A percentile compares a stretch with the other conserved stretches of the same genome.
Conservation (phyloP, 2,329 filamentous ascomycete genomes). For the Colletotrichum liaoningense region DNA sequence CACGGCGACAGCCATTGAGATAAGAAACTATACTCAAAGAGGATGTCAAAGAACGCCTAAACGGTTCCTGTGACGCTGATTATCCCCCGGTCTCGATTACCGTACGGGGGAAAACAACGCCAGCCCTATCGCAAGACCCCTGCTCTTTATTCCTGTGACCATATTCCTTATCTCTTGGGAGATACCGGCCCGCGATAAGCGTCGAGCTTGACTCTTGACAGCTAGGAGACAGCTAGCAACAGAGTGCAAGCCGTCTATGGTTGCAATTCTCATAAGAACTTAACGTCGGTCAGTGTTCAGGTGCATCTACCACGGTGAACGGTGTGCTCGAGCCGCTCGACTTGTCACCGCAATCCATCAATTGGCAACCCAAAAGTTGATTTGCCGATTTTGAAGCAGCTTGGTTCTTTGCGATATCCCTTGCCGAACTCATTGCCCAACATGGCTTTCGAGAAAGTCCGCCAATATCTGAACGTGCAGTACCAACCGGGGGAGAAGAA, state of each 20-base stretch:
- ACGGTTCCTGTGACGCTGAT: not conserved
- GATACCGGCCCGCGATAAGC: slow-evolving; percentile 13
- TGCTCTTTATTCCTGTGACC: slow-evolving; percentile 11
- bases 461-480: slow-evolving; percentile 47
- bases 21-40: slow-evolving; percentile 7
- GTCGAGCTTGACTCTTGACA: not conserved
- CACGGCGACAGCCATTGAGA: not conserved
- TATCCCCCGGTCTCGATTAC: not conserved
- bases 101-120: not conserved
- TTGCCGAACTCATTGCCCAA: not conserved
- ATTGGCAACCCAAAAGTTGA: not conserved
- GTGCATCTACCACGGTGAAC: not conserved
- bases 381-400: not conserved
- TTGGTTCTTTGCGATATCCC: not conserved
- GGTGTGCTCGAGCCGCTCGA: not conserved
- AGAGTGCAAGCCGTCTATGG: not conserved
- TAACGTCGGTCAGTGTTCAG: not conserved
- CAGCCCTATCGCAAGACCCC: not conserved
- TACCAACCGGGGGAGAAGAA: slow-evolving; percentile 53
- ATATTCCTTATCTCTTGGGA: slow-evolving; percentile 20
- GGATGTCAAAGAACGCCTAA: not conserved
- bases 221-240: not conserved
- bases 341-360: not conserved
- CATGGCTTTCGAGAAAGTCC: slow-evolving; percentile 36
- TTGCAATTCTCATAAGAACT: not conserved